Evolutionary conservation across 2,329 filamentous ascomycete species (phyloP), one percentile per base, ranked within the genome.

Genomic region (Fonsecaea pugnacius): DNA sequence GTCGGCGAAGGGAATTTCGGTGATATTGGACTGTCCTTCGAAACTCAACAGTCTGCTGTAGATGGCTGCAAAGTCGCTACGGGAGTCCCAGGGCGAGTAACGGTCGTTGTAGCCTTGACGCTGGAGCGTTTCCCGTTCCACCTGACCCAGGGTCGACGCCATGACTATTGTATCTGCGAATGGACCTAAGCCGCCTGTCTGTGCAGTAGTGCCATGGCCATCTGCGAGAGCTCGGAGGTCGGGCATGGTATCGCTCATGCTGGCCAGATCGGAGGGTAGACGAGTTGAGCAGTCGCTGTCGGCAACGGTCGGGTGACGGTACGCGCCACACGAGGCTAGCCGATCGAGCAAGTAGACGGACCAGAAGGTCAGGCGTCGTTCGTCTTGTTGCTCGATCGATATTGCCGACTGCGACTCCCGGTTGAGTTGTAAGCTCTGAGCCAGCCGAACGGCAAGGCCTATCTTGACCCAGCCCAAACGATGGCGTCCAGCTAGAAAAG

Each of bases 361-460:
- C 73, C 74, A 75, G 52, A 75, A 75, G 9, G 69, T 67, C 33
- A 72, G 64, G 14, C 73, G 68, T 21, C 66, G 66, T 48, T 75
- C 73, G 54, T 75, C 74, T 50, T 74, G 72, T 43, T 73, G 70
- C 0, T 66, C 30, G 48, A 58, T 58, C 9, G 72, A 58, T 0
- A 72, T 54, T 38, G 66, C 66, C 8, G 46, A 27, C 7, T 51
- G 51, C 2, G 71, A 68, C 18, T 74, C 73, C 3, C 52, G 64
- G 69, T 73, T 73, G 8, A 75, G 74, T 9, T 73, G 73, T 18
- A 78, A 75, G 51, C 72, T 72, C 54, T 75, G 74, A 6, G 90
- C 93, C 74, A 86, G 95, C 46, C 91, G 95, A 71, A 78, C 71
- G 1, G 73, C 70, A 2, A 74, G 57, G 2, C 72, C 72, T 10